Conservation (phyloP, 140 eudicot species). For the Stevia rebaudiana region DNA sequence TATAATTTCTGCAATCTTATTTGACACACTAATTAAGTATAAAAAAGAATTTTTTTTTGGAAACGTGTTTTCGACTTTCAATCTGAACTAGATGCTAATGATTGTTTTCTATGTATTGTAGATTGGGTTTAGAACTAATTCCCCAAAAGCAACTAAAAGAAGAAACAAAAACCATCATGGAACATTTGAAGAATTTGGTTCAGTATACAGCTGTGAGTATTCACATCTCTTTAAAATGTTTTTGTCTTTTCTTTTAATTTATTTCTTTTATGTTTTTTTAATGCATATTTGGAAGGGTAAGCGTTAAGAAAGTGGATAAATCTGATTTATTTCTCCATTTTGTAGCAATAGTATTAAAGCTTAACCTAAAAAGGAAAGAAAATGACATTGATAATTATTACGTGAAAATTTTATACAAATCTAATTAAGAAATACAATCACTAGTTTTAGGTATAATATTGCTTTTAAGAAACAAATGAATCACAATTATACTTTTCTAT, state of each 20-base stretch:
- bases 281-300: not conserved
- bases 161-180: conserved; percentile 78
- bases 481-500: not conserved
- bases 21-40: not conserved
- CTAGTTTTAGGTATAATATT: conserved; percentile 3
- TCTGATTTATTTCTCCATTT: not conserved
- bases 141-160: conserved; percentile 83
- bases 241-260: not conserved
- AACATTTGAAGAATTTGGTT: conserved; percentile 67
- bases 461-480: not conserved
- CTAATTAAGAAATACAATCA: not conserved
- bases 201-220: conserved; percentile 87
- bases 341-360: not conserved
- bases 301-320: not conserved
- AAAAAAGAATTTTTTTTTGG: not conserved
- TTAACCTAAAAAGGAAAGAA: not conserved
- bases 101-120: conserved; percentile 18
- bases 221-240: conserved; percentile 5
- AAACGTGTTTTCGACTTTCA: not conserved
- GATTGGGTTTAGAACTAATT: conserved; percentile 67
- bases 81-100: conserved; percentile 14
- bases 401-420: not conserved
- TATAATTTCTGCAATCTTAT: not conserved
- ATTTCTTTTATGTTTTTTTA: no score
- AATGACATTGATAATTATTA: not conserved